A percentile compares a stretch with the other conserved stretches of the same genome.
Evolutionary conservation across 2,329 filamentous ascomycete species (phyloP).

Genomic region (Colletotrichum destructivum): DNA sequence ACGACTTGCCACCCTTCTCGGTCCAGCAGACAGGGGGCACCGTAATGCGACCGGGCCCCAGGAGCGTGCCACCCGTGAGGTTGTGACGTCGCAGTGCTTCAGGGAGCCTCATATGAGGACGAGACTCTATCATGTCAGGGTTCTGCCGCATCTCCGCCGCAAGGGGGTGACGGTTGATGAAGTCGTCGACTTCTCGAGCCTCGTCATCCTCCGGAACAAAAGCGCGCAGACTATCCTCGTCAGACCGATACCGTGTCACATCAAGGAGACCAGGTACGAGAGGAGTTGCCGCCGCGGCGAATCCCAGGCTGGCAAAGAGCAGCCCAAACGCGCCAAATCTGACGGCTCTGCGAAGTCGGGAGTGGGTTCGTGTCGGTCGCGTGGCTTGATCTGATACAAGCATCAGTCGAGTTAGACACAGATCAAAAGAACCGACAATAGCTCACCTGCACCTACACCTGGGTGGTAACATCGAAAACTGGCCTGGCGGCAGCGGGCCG

Average conservation of each 20-base stretch:
- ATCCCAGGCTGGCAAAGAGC: conserved; percentile 65
- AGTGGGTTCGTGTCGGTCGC: conserved; percentile 1
- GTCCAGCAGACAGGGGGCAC: conserved; percentile 87
- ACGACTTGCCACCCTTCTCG: conserved; percentile 77
- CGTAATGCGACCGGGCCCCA: conserved; percentile 81
- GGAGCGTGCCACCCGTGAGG: conserved; percentile 85
- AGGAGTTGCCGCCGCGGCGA: conserved; percentile 70
- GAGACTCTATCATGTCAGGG: conserved; percentile 79
- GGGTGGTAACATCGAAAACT: conserved; percentile 26
- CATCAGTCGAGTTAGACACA: not conserved
- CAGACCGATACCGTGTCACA: conserved; percentile 51
- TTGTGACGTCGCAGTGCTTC: conserved; percentile 77
- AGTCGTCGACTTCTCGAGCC: conserved; percentile 75
- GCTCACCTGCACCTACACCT: conserved; percentile 20
- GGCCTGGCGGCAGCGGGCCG: not conserved
- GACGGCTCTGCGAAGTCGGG: conserved; percentile 32
- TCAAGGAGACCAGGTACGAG: conserved; percentile 55
- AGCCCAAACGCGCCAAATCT: conserved; percentile 47
- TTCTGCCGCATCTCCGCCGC: conserved; percentile 77
- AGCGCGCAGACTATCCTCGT: conserved; percentile 80
- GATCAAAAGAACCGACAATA: not conserved
- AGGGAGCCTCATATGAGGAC: conserved; percentile 91
- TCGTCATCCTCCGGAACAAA: conserved; percentile 73
- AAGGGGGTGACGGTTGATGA: conserved; percentile 84
- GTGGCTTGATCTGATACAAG: not conserved